Percentiles rank a stretch among this genome's conserved stretches.
phyloP scores from a whole-genome alignment of 306 rosid species.

The cucumber (Cucumis sativus) region DNA sequence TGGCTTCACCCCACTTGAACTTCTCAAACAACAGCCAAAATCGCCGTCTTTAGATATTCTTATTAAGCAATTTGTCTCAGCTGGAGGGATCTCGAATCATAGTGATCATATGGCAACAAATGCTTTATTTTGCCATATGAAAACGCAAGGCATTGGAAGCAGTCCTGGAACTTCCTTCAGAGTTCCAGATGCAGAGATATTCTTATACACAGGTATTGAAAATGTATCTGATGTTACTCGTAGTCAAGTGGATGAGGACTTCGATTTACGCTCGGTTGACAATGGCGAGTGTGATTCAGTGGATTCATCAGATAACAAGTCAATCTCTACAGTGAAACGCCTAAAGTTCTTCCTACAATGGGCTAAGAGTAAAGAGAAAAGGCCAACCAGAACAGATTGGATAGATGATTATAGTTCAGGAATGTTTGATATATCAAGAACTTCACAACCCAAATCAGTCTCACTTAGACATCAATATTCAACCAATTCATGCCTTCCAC shows the following conservation, averaged over 20 bases:
- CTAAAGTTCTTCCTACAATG: constrained; percentile 57
- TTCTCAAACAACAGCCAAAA: constrained; percentile 39
- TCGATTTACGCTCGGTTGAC: constrained; percentile 30
- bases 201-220: constrained; percentile 62
- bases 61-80: constrained; percentile 51
- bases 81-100: constrained; percentile 52
- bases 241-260: constrained; percentile 28
- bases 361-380: constrained; percentile 45
- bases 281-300: constrained; percentile 23
- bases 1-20: constrained; percentile 79
- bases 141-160: constrained; percentile 41
- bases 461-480: constrained; percentile 63
- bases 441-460: constrained; percentile 27
- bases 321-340: constrained; percentile 32
- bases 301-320: constrained; percentile 28
- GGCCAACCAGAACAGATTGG: constrained; percentile 13
- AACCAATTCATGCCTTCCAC: constrained; percentile 32
- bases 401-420: constrained; percentile 34
- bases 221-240: constrained; percentile 36
- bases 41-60: constrained; percentile 62
- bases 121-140: constrained; percentile 48
- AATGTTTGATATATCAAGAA: constrained; percentile 20
- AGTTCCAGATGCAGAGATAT: constrained; percentile 86
- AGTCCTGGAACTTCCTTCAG: constrained; percentile 87
- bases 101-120: constrained; percentile 30